Base-by-base conservation (phyloP, 805 yeast genomes). In the Candida taoyuanica region DNA sequence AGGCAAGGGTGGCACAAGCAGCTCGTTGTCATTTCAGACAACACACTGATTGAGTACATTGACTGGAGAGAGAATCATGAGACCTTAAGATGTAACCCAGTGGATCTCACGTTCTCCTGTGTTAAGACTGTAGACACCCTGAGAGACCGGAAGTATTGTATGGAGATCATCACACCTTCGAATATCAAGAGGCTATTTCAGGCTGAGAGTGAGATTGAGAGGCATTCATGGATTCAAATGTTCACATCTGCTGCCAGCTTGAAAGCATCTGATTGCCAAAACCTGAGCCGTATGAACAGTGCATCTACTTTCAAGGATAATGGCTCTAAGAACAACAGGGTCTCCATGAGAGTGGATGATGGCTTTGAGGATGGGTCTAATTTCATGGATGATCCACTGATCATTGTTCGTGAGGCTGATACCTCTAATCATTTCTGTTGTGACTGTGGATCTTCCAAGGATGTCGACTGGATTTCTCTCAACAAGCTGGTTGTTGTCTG, bases 391-490 rank as follows among this genome's bases (percentile, higher is more conserved):
- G 34, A 30, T 17, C 40, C 43, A 9, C 33, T 51, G 15, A 46
- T 43, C 5, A 34, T 56, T 23, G 65, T 64, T 5, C 43, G 45
- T 32, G 41, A 48, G 1, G 60, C 60, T 4, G 72, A 76, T 28
- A 59, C 71, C n/a, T 71, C 78, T 23, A 89, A 89, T 52, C 50
- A 59, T 4, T 44, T 48, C 2, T 89, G 98, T 61, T 85, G 85
- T 12, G 98, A 89, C 53, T 89, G 98, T 64, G 81, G 81, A 0
- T 55, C 77, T 2, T 52, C 60, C 0, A 75, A 70, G 13, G 63
- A 73, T 12, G 94, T 85, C 13, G 96, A 88, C 48, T 89, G 96
- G 96, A 73, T 91, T 4, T 85, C 96, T 0, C 67, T 86, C 42
- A 88, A 84, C 51, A 60, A 81, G 29, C 60, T 87, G 38, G 77